These are phyloP conservation scores for Diaporthe eres DNA, from an alignment of 2,329 filamentous ascomycete genomes.

Conservation along the genomic window DNA sequence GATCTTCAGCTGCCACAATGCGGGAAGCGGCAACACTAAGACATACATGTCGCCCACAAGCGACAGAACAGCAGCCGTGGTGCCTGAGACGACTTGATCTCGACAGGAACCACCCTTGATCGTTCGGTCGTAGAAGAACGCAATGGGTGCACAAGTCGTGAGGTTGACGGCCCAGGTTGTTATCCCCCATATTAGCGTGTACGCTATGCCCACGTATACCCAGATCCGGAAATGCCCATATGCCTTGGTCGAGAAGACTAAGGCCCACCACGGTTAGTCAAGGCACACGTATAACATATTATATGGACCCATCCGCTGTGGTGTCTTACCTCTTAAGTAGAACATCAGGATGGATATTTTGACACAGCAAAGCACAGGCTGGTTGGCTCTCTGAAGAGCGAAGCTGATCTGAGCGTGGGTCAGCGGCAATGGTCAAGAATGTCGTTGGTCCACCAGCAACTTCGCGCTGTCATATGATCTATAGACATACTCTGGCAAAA, in stretches of 20 bases:
- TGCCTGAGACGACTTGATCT: slow-evolving; percentile 41
- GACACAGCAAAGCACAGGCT: slow-evolving; percentile 40
- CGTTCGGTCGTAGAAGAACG: slow-evolving; percentile 44
- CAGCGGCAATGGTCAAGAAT: neutral
- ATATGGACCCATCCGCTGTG: too few species aligned
- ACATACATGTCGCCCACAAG: slow-evolving; percentile 33
- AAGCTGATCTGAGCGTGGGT: slow-evolving; percentile 38
- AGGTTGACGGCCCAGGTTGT: slow-evolving; percentile 43
- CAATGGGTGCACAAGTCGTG: slow-evolving; percentile 43
- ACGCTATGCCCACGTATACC: slow-evolving; percentile 41
- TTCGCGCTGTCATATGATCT: too few species aligned
- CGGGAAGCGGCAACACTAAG: slow-evolving; percentile 8
- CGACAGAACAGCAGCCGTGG: slow-evolving; percentile 41
- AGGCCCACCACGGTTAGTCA: neutral
- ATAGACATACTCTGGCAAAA: slow-evolving; percentile 21
- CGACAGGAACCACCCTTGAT: slow-evolving; percentile 41
- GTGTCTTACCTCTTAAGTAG: slow-evolving; percentile 39
- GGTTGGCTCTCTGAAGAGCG: slow-evolving; percentile 43
- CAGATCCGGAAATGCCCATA: slow-evolving; percentile 42
- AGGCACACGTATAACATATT: neutral
- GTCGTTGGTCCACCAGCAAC: neutral
- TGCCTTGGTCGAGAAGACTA: slow-evolving; percentile 25
- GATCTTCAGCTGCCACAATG: slow-evolving; percentile 34
- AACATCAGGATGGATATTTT: slow-evolving; percentile 45
- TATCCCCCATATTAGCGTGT: slow-evolving; percentile 43